Conservation (phyloP, 2,329 filamentous ascomycete species). For the Microsporum audouinii region DNA sequence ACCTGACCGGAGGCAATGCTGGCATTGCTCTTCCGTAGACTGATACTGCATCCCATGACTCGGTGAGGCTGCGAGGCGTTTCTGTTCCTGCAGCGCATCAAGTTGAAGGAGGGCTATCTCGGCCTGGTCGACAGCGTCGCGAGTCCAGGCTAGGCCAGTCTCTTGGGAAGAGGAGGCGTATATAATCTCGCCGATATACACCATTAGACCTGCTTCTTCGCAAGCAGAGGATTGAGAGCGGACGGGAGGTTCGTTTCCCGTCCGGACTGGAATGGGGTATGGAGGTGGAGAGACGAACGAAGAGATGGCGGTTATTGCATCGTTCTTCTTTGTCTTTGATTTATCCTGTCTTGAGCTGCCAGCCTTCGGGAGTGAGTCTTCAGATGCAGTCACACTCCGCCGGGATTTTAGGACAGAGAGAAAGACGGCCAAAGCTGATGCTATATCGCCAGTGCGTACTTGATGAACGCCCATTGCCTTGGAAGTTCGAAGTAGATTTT, state of each 20-base stretch:
- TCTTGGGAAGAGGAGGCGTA: slow-evolving; percentile 57
- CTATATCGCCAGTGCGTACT: slow-evolving; percentile 56
- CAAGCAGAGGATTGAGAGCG: slow-evolving; percentile 58
- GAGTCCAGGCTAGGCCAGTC: slow-evolving; percentile 76
- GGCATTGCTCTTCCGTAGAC: slow-evolving; percentile 52
- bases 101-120: slow-evolving; percentile 48
- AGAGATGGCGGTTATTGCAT: slow-evolving; percentile 31
- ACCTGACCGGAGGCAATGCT: slow-evolving; percentile 64
- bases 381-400: slow-evolving; percentile 43
- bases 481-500: slow-evolving; percentile 62
- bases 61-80: not conserved
- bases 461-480: slow-evolving; percentile 70
- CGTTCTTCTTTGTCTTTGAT: slow-evolving; percentile 12
- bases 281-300: slow-evolving; percentile 42
- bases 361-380: slow-evolving; percentile 16
- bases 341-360: slow-evolving; percentile 16
- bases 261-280: slow-evolving; percentile 59
- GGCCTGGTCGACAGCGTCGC: slow-evolving; percentile 71
- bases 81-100: slow-evolving; percentile 19
- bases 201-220: slow-evolving; percentile 73
- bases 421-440: slow-evolving; percentile 67
- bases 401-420: slow-evolving; percentile 73
- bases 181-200: slow-evolving; percentile 89
- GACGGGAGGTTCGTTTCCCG: slow-evolving; percentile 56
- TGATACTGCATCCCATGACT: slow-evolving; percentile 16